Percentiles rank a stretch among this genome's conserved stretches.
Evolutionary conservation across 345 rosid genomes (phyloP).

Genomic region (Aegle marmelos): DNA sequence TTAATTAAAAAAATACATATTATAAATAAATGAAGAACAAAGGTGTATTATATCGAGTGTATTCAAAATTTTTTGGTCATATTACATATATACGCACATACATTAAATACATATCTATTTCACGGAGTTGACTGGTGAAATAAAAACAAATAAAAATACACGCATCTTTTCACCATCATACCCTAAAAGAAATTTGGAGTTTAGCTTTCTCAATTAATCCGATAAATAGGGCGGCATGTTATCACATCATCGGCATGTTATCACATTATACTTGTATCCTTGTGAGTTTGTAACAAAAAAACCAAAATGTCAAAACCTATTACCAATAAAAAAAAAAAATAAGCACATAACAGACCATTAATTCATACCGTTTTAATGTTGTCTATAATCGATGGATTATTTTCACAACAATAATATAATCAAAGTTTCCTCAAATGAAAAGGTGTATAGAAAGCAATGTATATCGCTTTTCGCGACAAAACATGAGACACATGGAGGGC

Average conservation of each 20-base stretch:
- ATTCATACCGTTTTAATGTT: not conserved
- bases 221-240: not conserved
- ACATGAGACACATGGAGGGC: constrained; percentile 14
- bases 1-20: too few relatives aligned
- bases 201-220: not conserved
- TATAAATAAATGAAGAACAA: too few relatives aligned
- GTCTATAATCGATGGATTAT: not conserved
- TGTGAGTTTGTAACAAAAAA: too few relatives aligned
- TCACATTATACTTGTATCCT: constrained; percentile 1
- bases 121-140: not conserved
- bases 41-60: not conserved
- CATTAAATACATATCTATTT: not conserved
- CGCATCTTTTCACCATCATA: not conserved
- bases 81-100: not conserved
- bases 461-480: not conserved
- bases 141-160: not conserved
- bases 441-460: not conserved
- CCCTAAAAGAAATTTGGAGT: not conserved
- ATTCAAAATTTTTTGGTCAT: too few relatives aligned
- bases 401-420: not conserved
- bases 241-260: not conserved
- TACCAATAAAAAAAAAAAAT: not conserved
- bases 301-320: not conserved
- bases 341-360: not conserved
- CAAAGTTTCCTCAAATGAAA: not conserved